A percentile compares a stretch with the other conserved stretches of the same genome.
Evolutionary conservation across 257 asterid genomes (phyloP).

Genomic region (Hygrophila difformis): DNA sequence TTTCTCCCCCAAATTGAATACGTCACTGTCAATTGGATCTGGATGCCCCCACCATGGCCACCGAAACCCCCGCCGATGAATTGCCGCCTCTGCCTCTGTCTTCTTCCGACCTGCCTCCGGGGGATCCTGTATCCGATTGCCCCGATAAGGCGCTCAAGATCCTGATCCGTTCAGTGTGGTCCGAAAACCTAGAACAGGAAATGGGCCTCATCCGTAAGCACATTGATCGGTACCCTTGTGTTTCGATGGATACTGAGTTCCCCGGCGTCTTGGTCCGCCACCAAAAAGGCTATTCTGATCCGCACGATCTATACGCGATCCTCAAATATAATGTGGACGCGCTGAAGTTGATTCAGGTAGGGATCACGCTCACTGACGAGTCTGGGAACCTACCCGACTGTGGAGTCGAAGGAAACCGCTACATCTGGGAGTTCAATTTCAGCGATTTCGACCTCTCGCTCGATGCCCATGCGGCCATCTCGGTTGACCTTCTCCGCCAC

Average conservation of each 20-base stretch:
- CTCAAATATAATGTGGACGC: constrained; percentile 34
- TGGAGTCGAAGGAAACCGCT: constrained; percentile 18
- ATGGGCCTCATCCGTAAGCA: constrained; percentile 36
- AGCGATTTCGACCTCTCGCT: constrained; percentile 30
- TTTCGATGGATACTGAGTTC: constrained; percentile 76
- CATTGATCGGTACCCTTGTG: constrained; percentile 38
- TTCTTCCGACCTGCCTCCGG: constrained; percentile 4
- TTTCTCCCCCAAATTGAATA: constrained; percentile 14
- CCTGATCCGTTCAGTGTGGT: constrained; percentile 54
- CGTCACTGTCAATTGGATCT: constrained; percentile 16
- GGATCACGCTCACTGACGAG: constrained; percentile 33
- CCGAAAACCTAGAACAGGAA: constrained; percentile 41
- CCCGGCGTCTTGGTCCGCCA: constrained; percentile 47
- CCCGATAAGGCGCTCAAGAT: constrained; percentile 20
- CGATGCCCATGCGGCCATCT: constrained; percentile 38
- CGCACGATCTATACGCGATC: constrained; percentile 27
- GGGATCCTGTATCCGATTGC: not conserved
- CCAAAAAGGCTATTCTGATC: constrained; percentile 16
- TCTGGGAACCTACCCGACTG: constrained; percentile 35
- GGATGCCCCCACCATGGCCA: constrained; percentile 27
- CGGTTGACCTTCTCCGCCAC: constrained; percentile 37
- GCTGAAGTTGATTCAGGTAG: constrained; percentile 43
- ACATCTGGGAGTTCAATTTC: constrained; percentile 53
- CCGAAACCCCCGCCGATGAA: constrained; percentile 17
- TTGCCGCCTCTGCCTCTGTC: constrained; percentile 17